A percentile compares a stretch with the other conserved stretches of the same genome.
phyloP scores from a whole-genome alignment of 2,329 filamentous ascomycete genomes.

The Fusarium solani-melongenae region DNA sequence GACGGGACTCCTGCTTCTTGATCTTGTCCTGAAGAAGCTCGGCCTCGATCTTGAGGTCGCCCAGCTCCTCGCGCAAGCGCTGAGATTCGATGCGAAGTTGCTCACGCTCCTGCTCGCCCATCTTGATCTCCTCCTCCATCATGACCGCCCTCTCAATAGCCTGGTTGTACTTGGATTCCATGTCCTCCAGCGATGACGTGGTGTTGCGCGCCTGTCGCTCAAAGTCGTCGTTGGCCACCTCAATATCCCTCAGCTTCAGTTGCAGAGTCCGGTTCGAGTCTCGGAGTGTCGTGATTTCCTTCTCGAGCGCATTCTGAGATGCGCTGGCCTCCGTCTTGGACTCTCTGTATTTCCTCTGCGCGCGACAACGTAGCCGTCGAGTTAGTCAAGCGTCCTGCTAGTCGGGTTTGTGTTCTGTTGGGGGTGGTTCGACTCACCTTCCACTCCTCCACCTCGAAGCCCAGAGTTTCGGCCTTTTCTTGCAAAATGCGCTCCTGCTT shows the following conservation, averaged over 20 bases:
- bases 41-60: constrained; percentile 92
- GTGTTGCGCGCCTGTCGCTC: constrained; percentile 96
- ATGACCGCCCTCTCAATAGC: constrained; percentile 92
- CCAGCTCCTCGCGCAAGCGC: constrained; percentile 87
- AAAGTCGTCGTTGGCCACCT: constrained; percentile 98
- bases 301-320: constrained; percentile 88
- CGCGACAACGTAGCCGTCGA: constrained; percentile 18
- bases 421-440: constrained; percentile 71
- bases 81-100: constrained; percentile 89
- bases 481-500: constrained; percentile 88
- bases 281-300: constrained; percentile 92
- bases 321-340: constrained; percentile 87
- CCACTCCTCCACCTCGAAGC: constrained; percentile 97
- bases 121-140: constrained; percentile 94
- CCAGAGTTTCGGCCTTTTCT: constrained; percentile 85
- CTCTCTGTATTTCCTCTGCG: constrained; percentile 93
- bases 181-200: constrained; percentile 92
- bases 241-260: constrained; percentile 88
- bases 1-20: constrained; percentile 73
- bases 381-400: constrained; percentile 12
- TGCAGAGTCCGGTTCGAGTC: constrained; percentile 85
- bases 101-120: constrained; percentile 92
- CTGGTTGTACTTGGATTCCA: constrained; percentile 97
- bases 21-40: constrained; percentile 96
- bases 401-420: background rate